Evolutionary conservation across 768 basidiomycete genomes (phyloP).

Genomic region (Floccularia luteovirens): DNA sequence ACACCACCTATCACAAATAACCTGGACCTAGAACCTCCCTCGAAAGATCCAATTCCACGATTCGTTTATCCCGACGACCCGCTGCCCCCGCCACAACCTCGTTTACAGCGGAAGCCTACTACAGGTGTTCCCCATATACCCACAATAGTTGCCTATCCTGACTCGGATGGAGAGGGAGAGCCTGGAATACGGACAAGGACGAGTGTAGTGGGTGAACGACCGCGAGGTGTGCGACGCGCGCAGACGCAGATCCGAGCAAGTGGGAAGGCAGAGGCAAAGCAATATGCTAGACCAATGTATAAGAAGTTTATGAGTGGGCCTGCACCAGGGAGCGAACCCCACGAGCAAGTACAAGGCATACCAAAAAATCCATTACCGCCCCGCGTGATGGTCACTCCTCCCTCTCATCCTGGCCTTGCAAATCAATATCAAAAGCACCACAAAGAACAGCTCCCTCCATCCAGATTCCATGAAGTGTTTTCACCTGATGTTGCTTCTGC

Average conservation of each 20-base stretch:
- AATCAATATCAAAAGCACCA: neutral
- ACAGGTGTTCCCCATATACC: neutral
- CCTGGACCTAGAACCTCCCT: too few relatives aligned
- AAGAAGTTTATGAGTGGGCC: neutral
- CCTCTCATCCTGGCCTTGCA: neutral
- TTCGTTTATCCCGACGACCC: neutral
- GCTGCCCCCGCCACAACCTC: neutral
- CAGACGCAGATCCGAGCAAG: neutral
- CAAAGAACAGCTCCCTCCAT: slow-evolving; percentile 7
- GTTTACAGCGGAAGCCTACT: neutral
- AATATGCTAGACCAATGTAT: neutral
- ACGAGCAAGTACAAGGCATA: neutral
- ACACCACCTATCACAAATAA: neutral
- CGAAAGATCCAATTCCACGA: too few relatives aligned
- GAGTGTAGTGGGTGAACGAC: neutral
- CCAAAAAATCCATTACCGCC: neutral
- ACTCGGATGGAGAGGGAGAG: neutral
- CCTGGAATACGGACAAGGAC: neutral
- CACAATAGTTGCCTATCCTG: slow-evolving; percentile 2
- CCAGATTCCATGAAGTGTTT: slow-evolving; percentile 20
- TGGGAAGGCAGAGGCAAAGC: neutral
- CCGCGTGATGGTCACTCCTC: neutral
- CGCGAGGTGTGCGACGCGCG: too few relatives aligned
- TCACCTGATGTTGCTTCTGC: slow-evolving; percentile 11
- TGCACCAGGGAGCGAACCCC: neutral